Evolutionary conservation across 2,329 filamentous ascomycete genomes (phyloP).

Genomic region (Sphaerulina musiva): DNA sequence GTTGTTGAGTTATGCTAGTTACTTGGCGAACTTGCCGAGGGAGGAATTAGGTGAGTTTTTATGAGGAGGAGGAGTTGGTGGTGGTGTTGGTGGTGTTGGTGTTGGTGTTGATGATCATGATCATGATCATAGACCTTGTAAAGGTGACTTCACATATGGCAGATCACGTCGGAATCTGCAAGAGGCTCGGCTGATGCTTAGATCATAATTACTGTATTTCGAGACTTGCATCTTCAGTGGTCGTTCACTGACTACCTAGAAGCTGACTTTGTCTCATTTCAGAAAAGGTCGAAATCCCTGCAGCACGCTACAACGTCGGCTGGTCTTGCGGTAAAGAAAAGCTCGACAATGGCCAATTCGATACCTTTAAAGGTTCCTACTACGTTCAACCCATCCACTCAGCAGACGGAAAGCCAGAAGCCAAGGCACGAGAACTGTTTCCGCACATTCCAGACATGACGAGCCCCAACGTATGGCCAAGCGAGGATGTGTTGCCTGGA

Average conservation of each 20-base stretch:
- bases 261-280: neutral
- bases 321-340: conserved; percentile 81
- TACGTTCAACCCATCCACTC: conserved; percentile 66
- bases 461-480: conserved; percentile 83
- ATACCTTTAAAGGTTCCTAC: conserved; percentile 75
- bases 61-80: conserved; percentile 22
- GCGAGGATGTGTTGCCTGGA: conserved; percentile 59
- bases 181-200: no score
- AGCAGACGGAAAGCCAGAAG: conserved; percentile 49
- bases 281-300: conserved; percentile 45
- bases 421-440: conserved; percentile 47
- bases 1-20: conserved; percentile 79
- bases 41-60: conserved; percentile 49
- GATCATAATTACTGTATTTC: no score
- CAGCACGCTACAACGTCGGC: conserved; percentile 56
- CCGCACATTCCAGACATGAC: conserved; percentile 83
- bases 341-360: conserved; percentile 68
- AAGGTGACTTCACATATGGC: no score
- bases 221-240: conserved; percentile 12
- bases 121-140: no score
- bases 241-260: neutral
- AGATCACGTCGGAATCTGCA: no score
- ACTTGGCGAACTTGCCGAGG: conserved; percentile 72
- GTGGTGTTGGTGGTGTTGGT: no score
- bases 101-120: no score